phyloP scores from a whole-genome alignment of 225 moss, liverwort and hornwort genomes.

The Lunularia cruciata region DNA sequence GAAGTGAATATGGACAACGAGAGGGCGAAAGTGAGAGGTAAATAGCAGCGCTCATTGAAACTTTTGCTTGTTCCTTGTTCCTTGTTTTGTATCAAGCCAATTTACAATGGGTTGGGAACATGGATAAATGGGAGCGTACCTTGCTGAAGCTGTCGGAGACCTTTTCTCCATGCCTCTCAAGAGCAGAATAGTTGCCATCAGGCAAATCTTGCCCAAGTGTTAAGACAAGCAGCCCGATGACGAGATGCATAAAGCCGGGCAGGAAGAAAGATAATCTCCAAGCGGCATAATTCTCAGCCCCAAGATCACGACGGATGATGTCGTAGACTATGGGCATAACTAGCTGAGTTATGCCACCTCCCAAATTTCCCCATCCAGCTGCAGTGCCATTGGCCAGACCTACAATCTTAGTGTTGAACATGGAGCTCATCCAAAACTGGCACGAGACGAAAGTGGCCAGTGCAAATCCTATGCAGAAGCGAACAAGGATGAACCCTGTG shows the following conservation, averaged over 20 bases:
- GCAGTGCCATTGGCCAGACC: slow-evolving; percentile 75
- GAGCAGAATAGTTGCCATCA: slow-evolving; percentile 51
- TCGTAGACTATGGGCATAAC: slow-evolving; percentile 74
- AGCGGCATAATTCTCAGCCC: slow-evolving; percentile 45
- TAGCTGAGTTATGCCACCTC: slow-evolving; percentile 72
- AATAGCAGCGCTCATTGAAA: too few relatives aligned
- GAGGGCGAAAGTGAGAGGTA: too few relatives aligned
- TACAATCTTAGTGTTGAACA: slow-evolving; percentile 78
- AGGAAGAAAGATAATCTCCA: slow-evolving; percentile 65
- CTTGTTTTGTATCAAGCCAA: too few relatives aligned
- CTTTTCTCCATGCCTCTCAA: slow-evolving; percentile 45
- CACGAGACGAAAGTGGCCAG: slow-evolving; percentile 77
- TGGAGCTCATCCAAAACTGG: slow-evolving; percentile 92
- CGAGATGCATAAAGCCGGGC: slow-evolving; percentile 65
- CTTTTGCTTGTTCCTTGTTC: too few relatives aligned
- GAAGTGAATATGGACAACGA: too few relatives aligned
- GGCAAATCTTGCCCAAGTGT: slow-evolving; percentile 62
- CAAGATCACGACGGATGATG: slow-evolving; percentile 45
- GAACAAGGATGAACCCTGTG: slow-evolving; percentile 52
- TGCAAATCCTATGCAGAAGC: slow-evolving; percentile 75
- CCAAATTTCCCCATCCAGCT: slow-evolving; percentile 76
- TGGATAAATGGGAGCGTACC: slow-evolving; percentile 24
- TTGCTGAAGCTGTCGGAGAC: slow-evolving; percentile 46
- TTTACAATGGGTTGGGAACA: neutral
- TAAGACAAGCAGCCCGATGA: slow-evolving; percentile 56